Percentiles rank a stretch among this genome's conserved stretches.
Conservation (phyloP, 441 rosid genomes). For the Adansonia madagascariensis region DNA sequence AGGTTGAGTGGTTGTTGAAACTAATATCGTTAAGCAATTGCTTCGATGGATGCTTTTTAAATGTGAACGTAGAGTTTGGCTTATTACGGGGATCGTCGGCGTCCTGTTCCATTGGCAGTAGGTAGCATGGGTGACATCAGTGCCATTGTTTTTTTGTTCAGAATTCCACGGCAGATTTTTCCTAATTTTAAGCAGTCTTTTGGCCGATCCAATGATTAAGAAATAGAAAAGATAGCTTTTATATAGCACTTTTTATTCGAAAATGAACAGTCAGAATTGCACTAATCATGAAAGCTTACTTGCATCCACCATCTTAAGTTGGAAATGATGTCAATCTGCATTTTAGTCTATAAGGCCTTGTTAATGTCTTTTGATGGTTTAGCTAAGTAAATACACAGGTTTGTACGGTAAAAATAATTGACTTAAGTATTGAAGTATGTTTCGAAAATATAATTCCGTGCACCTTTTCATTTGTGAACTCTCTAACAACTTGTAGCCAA, state of each 20-base stretch:
- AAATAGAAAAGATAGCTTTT: neutral
- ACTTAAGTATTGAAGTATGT: no score
- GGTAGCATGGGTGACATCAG: neutral
- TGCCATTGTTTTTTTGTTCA: neutral
- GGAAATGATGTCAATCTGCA: conserved; percentile 3
- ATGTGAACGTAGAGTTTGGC: neutral
- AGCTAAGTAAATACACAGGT: no score
- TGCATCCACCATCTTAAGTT: neutral
- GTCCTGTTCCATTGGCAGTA: neutral
- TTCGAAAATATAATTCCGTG: no score
- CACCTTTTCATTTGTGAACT: no score
- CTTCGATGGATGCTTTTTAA: neutral
- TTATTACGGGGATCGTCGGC: neutral
- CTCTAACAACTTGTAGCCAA: no score
- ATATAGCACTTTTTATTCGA: neutral
- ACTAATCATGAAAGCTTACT: neutral
- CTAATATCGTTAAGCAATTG: neutral
- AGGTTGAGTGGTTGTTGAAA: neutral
- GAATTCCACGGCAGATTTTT: neutral
- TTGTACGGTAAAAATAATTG: no score
- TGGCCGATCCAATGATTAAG: neutral
- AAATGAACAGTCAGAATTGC: neutral
- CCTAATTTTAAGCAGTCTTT: neutral
- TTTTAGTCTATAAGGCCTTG: neutral
- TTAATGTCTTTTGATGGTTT: no score